phyloP scores from a whole-genome alignment of 129 eudicot genomes.

The Apium graveolens region DNA sequence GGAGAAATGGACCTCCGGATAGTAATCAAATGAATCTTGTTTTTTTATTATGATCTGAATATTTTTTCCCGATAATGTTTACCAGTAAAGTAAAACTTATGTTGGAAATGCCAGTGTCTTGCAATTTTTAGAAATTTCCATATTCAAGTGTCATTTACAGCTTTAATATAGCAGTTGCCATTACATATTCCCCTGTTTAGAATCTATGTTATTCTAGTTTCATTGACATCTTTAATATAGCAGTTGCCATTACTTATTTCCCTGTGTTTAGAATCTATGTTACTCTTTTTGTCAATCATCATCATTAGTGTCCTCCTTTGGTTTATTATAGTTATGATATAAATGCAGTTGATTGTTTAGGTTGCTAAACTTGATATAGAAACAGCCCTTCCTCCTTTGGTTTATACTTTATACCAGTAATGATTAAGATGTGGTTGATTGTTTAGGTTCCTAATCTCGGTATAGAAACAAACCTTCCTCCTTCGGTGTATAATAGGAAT shows the following conservation, averaged over 20 bases:
- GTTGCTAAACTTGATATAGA: not conserved
- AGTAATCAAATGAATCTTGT: slow-evolving; percentile 8
- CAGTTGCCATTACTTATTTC: not conserved
- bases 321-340: not conserved
- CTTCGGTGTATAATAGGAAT: not conserved
- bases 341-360: not conserved
- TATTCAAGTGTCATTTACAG: not conserved
- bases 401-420: not conserved
- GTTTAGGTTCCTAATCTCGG: not conserved
- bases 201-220: not conserved
- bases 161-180: not conserved
- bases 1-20: slow-evolving; percentile 1
- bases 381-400: not conserved
- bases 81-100: not conserved
- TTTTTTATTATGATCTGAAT: not conserved
- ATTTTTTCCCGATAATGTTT: not conserved
- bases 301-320: not conserved
- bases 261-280: not conserved
- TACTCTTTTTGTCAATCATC: not conserved
- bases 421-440: too few species aligned
- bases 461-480: not conserved
- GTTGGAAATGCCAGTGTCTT: not conserved
- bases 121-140: not conserved
- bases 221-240: not conserved
- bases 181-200: not conserved